These are phyloP conservation scores for Cerioporus squamosus DNA, from an alignment of 1,284 basidiomycete genomes.

Conservation along the genomic window DNA sequence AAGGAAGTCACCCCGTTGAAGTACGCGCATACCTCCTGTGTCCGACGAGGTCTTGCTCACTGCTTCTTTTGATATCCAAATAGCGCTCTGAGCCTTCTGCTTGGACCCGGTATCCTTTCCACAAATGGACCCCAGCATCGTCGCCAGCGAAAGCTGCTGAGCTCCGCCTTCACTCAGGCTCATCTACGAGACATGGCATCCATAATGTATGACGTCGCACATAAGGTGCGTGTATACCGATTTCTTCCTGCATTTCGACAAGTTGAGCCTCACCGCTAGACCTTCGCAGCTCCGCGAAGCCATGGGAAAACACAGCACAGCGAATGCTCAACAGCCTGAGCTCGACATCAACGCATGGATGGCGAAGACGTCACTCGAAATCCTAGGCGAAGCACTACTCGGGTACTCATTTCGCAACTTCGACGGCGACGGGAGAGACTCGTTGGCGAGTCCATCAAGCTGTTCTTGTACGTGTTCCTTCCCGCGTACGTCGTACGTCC, in stretches of 20 bases:
- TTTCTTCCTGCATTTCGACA: background rate
- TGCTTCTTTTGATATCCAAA: background rate
- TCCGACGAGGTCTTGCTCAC: background rate
- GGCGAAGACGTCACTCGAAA: slow-evolving; percentile 38
- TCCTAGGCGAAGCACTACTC: slow-evolving; percentile 39
- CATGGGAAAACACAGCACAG: slow-evolving; percentile 9
- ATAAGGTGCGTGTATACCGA: slow-evolving; percentile 1
- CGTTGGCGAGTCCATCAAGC: slow-evolving; percentile 35
- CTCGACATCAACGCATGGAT: slow-evolving; percentile 39
- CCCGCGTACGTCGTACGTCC: background rate
- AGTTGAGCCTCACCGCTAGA: background rate
- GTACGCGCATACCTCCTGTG: background rate
- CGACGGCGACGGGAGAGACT: slow-evolving; percentile 23
- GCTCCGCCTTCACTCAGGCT: slow-evolving; percentile 15
- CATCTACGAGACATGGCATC: slow-evolving; percentile 14
- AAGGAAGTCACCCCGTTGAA: slow-evolving; percentile 1
- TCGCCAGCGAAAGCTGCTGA: slow-evolving; percentile 21
- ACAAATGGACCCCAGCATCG: slow-evolving; percentile 13
- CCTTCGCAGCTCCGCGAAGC: slow-evolving; percentile 25
- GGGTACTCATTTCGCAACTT: slow-evolving; percentile 41
- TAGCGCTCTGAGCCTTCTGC: slow-evolving; percentile 8
- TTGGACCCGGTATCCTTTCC: slow-evolving; percentile 10
- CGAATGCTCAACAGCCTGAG: slow-evolving; percentile 20
- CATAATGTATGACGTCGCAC: slow-evolving; percentile 12
- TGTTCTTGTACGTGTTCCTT: slow-evolving; percentile 26